A percentile compares a stretch with the other conserved stretches of the same genome.
Conservation (phyloP, 2,329 filamentous ascomycete genomes). For the Cladophialophora bantiana region DNA sequence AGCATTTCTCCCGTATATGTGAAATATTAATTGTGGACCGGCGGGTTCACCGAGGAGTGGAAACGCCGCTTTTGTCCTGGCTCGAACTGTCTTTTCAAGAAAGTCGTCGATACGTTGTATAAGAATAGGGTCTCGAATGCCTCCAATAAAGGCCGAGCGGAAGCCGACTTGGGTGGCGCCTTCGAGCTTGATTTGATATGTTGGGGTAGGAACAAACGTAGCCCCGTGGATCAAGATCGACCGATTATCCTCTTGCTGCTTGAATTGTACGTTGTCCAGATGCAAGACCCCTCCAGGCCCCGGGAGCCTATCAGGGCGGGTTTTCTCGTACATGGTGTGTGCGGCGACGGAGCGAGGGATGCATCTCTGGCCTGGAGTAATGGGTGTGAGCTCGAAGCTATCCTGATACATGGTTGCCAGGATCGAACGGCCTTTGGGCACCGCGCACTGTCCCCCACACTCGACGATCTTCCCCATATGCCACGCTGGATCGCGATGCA, state of each 20-base stretch:
- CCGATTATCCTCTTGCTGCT: conserved; percentile 53
- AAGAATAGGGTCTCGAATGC: conserved; percentile 56
- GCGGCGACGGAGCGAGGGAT: conserved; percentile 60
- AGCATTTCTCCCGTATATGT: conserved; percentile 6
- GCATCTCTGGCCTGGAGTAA: conserved; percentile 51
- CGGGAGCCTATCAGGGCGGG: conserved; percentile 57
- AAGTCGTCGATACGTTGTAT: conserved; percentile 51
- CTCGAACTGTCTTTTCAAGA: conserved; percentile 43
- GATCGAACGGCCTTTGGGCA: conserved; percentile 56
- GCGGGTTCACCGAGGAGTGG: not conserved
- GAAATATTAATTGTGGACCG: not conserved
- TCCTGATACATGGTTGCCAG: conserved; percentile 55
- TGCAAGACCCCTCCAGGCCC: conserved; percentile 60
- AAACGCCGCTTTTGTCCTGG: conserved; percentile 54
- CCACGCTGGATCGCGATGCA: conserved; percentile 5
- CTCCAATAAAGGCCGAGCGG: conserved; percentile 48
- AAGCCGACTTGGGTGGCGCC: conserved; percentile 53
- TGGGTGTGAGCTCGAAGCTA: conserved; percentile 57
- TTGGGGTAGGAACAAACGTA: conserved; percentile 59
- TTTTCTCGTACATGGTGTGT: conserved; percentile 64
- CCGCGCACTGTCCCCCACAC: conserved; percentile 57
- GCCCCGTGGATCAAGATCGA: conserved; percentile 58
- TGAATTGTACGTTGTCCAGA: conserved; percentile 52
- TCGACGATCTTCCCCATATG: conserved; percentile 64
- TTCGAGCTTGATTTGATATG: conserved; percentile 60